Conservation (phyloP, 2,329 filamentous ascomycete species). For the Orbilia javanica region DNA sequence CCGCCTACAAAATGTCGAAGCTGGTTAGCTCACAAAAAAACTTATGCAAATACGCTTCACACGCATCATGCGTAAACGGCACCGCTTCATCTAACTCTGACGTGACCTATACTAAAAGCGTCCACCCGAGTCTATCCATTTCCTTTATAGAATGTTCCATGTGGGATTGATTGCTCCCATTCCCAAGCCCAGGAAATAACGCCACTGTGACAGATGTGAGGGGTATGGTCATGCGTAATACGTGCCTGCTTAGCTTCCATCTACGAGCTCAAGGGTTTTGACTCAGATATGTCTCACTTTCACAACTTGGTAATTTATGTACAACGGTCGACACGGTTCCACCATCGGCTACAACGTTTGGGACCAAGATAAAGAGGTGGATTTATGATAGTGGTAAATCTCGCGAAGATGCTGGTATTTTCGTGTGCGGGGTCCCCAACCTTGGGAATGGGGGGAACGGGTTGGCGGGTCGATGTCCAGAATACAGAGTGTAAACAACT, state of each 20-base stretch:
- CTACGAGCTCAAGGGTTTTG: slow-evolving; percentile 36
- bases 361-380: neutral
- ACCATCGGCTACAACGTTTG: slow-evolving; percentile 21
- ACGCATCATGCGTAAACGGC: slow-evolving; percentile 21
- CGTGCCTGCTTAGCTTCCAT: slow-evolving; percentile 24
- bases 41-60: slow-evolving; percentile 33
- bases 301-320: slow-evolving; percentile 34
- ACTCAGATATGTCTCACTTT: slow-evolving; percentile 58
- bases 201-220: slow-evolving; percentile 57
- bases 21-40: slow-evolving; percentile 13
- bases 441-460: neutral
- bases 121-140: slow-evolving; percentile 19
- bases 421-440: neutral
- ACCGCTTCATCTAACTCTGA: slow-evolving; percentile 49
- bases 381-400: slow-evolving; percentile 17
- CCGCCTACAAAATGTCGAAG: slow-evolving; percentile 16
- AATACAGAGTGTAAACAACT: neutral
- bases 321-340: slow-evolving; percentile 29
- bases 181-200: slow-evolving; percentile 33
- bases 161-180: slow-evolving; percentile 13
- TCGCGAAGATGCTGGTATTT: slow-evolving; percentile 15
- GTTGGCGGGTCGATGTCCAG: neutral
- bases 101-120: slow-evolving; percentile 34
- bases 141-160: slow-evolving; percentile 22
- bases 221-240: slow-evolving; percentile 43